Conservation (phyloP, 2,329 filamentous ascomycete genomes). For the Mycosphaerelloides madeirae region DNA sequence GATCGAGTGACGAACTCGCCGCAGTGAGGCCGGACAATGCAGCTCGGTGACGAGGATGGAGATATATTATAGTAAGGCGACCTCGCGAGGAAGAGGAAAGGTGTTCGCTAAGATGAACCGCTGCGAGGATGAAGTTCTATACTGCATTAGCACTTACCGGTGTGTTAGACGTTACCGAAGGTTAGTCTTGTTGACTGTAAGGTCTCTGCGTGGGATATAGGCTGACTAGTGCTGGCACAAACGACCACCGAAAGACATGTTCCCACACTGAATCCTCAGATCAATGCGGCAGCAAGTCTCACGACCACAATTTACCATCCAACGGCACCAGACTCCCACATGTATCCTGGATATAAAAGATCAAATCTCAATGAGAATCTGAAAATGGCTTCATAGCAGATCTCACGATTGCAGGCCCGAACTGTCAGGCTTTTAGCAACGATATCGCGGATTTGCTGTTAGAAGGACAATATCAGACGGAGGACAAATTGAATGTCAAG, state of each 20-base stretch:
- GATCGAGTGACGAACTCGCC: no score
- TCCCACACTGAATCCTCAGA: slow-evolving; percentile 22
- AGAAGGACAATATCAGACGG: slow-evolving; percentile 23
- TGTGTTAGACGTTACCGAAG: no score
- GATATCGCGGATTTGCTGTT: slow-evolving; percentile 24
- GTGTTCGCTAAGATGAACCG: no score
- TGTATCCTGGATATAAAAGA: slow-evolving; percentile 26
- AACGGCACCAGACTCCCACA: slow-evolving; percentile 23
- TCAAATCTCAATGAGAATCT: slow-evolving; percentile 13
- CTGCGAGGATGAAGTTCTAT: no score
- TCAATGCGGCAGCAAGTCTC: slow-evolving; percentile 22
- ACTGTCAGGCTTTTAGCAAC: slow-evolving; percentile 26
- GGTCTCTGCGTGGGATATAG: no score
- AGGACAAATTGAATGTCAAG: slow-evolving; percentile 23
- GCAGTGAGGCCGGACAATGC: no score
- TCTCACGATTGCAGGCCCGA: slow-evolving; percentile 20
- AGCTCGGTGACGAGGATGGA: no score
- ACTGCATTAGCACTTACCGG: no score
- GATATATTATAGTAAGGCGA: no score
- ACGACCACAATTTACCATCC: slow-evolving; percentile 22
- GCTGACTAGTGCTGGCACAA: slow-evolving; percentile 1
- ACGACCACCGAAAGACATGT: slow-evolving; percentile 13
- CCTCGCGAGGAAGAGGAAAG: no score
- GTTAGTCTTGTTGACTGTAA: no score
- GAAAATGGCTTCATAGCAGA: slow-evolving; percentile 24